A percentile compares a stretch with the other conserved stretches of the same genome.
phyloP scores from a whole-genome alignment of 2,329 filamentous ascomycete genomes.

The Sordariomycetes sp. region DNA sequence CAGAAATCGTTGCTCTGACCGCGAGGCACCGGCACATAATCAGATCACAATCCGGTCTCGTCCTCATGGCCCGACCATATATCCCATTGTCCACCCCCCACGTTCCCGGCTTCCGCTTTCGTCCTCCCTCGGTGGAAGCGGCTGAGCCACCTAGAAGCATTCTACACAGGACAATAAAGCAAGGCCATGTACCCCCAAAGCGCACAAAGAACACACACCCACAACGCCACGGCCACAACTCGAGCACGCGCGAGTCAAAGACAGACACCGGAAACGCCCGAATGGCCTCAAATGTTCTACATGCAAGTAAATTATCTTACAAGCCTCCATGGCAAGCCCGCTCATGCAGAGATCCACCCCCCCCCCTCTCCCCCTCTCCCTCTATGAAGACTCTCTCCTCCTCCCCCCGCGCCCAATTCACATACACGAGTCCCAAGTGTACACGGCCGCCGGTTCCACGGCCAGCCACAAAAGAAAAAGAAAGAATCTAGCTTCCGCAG shows the following conservation, averaged over 20 bases:
- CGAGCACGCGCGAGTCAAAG: not conserved
- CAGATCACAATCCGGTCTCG: too few species aligned
- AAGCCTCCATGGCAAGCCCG: not conserved
- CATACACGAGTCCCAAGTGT: not conserved
- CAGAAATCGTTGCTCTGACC: too few species aligned
- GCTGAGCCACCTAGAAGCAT: too few species aligned
- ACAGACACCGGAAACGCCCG: not conserved
- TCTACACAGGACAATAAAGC: too few species aligned
- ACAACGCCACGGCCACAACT: not conserved
- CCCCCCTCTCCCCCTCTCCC: not conserved
- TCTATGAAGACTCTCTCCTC: not conserved
- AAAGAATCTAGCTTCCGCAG: not conserved
- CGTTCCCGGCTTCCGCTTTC: too few species aligned
- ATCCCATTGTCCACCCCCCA: too few species aligned
- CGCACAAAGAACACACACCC: not conserved
- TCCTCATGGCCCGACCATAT: too few species aligned
- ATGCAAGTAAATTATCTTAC: conserved; percentile 2
- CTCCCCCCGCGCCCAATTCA: not conserved
- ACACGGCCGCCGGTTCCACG: not conserved
- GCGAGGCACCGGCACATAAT: too few species aligned
- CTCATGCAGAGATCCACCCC: not conserved
- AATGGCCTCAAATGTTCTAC: not conserved
- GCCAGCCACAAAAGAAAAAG: not conserved
- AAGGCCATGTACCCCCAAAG: not conserved
- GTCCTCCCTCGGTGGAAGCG: too few species aligned